These are phyloP conservation scores for Claviceps sp. DNA, from an alignment of 2,329 filamentous ascomycete genomes.

Conservation along the genomic window DNA sequence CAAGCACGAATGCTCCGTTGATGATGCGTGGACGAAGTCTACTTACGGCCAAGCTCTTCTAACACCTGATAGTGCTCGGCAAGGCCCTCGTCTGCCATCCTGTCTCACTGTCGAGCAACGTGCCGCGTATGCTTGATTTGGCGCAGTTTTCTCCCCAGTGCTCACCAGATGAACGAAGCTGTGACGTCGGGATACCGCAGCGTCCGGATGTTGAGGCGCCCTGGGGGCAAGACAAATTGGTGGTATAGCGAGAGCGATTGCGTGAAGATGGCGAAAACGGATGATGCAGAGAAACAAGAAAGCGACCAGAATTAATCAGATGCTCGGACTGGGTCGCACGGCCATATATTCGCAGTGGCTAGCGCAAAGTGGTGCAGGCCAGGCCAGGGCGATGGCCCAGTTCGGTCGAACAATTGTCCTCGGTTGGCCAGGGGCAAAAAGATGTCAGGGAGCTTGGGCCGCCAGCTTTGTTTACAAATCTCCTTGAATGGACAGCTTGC, in stretches of 20 bases:
- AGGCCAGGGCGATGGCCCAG: conserved; percentile 3
- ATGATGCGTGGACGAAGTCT: not conserved
- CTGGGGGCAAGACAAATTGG: not conserved
- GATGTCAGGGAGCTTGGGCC: conserved; percentile 17
- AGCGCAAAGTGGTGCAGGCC: not conserved
- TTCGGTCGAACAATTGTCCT: conserved; percentile 7
- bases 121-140: not conserved
- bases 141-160: not conserved
- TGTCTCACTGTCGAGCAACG: conserved; percentile 15
- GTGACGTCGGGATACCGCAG: not conserved
- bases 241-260: not conserved
- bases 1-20: not conserved
- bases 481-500: conserved; percentile 24
- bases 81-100: conserved; percentile 51
- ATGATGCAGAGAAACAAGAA: not conserved
- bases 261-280: not conserved
- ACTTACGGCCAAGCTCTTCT: conserved; percentile 88
- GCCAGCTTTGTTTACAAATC: conserved; percentile 26
- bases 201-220: not conserved
- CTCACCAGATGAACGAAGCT: not conserved
- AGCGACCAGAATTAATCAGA: not conserved
- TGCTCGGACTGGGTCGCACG: conserved; percentile 1
- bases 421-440: conserved; percentile 23
- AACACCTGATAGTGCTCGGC: conserved; percentile 86
- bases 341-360: conserved; percentile 1